These are phyloP conservation scores for Suillus ampliporus DNA, from an alignment of 768 basidiomycete genomes.

Conservation along the genomic window DNA sequence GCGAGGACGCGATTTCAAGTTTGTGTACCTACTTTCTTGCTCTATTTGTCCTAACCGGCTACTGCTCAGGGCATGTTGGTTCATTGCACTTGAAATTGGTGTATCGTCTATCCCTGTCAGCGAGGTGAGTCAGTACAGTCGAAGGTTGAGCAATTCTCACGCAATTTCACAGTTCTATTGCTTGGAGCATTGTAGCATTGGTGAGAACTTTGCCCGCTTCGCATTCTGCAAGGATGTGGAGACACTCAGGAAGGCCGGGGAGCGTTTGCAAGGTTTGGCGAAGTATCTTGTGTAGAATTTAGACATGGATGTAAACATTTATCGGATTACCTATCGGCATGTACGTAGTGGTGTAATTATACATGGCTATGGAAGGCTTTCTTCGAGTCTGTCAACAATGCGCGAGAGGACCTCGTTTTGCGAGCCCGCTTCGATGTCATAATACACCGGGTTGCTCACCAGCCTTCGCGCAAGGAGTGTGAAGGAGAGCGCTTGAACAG, in stretches of 20 bases:
- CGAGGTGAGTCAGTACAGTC: constrained; percentile 62
- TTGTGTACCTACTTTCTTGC: constrained; percentile 20
- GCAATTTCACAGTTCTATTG: constrained; percentile 79
- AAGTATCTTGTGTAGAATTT: constrained; percentile 54
- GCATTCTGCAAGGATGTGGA: constrained; percentile 96
- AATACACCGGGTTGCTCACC: constrained; percentile 83
- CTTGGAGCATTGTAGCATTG: constrained; percentile 81
- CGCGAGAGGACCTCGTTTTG: constrained; percentile 67
- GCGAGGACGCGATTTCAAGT: constrained; percentile 89
- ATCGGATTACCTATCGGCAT: background rate
- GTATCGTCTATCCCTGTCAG: constrained; percentile 95
- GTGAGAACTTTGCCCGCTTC: constrained; percentile 87
- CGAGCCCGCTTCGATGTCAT: constrained; percentile 55
- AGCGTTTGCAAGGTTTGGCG: constrained; percentile 76
- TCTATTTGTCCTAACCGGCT: constrained; percentile 18
- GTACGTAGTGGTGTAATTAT: no score
- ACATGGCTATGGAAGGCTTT: background rate
- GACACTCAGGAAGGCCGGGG: constrained; percentile 81
- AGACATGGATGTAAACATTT: background rate
- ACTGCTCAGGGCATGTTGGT: constrained; percentile 83
- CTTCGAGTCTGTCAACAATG: constrained; percentile 61
- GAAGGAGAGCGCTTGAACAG: constrained; percentile 78
- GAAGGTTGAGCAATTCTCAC: constrained; percentile 7
- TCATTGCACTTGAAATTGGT: constrained; percentile 87
- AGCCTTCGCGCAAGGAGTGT: constrained; percentile 80